Percentiles rank a stretch among this genome's conserved stretches.
phyloP scores from a whole-genome alignment of 1,284 basidiomycete species.

The Volvariella surrecta region DNA sequence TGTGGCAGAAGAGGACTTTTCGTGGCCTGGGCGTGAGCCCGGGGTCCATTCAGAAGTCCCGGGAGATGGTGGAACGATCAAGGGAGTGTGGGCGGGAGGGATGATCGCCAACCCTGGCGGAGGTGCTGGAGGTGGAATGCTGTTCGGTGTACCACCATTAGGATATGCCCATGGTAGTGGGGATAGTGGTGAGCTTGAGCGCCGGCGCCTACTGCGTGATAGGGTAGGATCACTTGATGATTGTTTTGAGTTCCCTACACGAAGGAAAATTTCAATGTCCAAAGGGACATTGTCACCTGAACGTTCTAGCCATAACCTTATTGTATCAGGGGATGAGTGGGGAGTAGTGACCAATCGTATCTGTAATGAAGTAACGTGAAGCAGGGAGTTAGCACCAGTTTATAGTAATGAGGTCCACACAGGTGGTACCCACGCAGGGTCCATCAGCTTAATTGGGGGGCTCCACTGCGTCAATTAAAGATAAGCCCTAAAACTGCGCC shows the following conservation, averaged over 20 bases:
- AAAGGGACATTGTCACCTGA: conserved; percentile 58
- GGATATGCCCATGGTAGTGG: conserved; percentile 25
- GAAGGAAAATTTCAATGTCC: conserved; percentile 70
- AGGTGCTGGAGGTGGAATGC: neutral
- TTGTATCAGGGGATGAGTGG: conserved; percentile 62
- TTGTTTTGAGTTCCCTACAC: conserved; percentile 29
- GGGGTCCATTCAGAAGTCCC: conserved; percentile 15
- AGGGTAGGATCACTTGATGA: conserved; percentile 13
- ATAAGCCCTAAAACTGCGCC: too few relatives aligned
- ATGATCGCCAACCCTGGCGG: conserved; percentile 19
- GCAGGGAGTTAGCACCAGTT: conserved; percentile 1
- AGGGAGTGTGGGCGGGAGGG: conserved; percentile 24
- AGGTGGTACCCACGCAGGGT: conserved; percentile 5
- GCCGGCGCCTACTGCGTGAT: conserved; percentile 16
- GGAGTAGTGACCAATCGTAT: conserved; percentile 66
- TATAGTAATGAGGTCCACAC: conserved; percentile 9
- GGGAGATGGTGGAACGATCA: conserved; percentile 26
- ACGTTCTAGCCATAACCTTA: conserved; percentile 71
- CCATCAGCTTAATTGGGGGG: too few relatives aligned
- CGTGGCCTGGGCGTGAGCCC: conserved; percentile 10
- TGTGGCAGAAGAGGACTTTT: conserved; percentile 11
- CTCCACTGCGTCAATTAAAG: conserved; percentile 4
- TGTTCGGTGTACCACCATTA: conserved; percentile 28
- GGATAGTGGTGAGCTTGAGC: conserved; percentile 26
- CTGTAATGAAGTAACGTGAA: conserved; percentile 22